Evolutionary conservation across 1,139 yeast genomes (phyloP), one percentile per base, ranked within the genome.

Genomic region (Debaryomyces sp.): DNA sequence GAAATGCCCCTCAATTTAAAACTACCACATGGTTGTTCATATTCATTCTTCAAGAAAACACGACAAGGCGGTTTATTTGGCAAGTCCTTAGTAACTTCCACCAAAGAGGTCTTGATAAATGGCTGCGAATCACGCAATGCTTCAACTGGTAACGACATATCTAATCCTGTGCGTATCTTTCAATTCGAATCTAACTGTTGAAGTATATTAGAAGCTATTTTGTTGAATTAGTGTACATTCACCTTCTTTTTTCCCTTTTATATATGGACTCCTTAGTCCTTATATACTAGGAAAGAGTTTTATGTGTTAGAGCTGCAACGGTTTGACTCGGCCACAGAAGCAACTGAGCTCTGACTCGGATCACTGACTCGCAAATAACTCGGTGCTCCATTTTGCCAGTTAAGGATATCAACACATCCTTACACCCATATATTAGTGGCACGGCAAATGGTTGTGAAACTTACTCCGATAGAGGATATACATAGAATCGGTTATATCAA

Each of bases 1-100:
- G 78, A 75, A 13, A 73, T 67, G 5, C 78, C 78, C 36, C 77
- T 58, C 24, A 73, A 59, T 55, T 73, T 73, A 58, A 73, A 73
- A 50, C 73, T 68, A 0, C 76, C 76, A 1, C 73, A 67, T 1
- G 78, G 78, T 52, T 73, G 78, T 50, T 73, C 75, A 27, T 54
- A 59, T 50, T 73, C 78, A 45, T 70, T 69, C 48, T 74, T 74
- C 54, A 73, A 68, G 41, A 68, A 56, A 4, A 70, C 56, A 4
- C 68, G 59, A 50, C 69, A 67, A 5, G 71, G 71, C 13, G 66
- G 61, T 6, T 51, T 48, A 18, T 50, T 45, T 4, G 66, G 61
- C 13, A 69, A 50, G n/a, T 54, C 35, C 24, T 61, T 43, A 7
- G 73, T 67, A 9, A 67, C 71, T 18, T 70, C 75, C 5, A 61